These are phyloP conservation scores for Triticum monococcum DNA, from an alignment of 176 grass and related monocot genomes.

Conservation along the genomic window DNA sequence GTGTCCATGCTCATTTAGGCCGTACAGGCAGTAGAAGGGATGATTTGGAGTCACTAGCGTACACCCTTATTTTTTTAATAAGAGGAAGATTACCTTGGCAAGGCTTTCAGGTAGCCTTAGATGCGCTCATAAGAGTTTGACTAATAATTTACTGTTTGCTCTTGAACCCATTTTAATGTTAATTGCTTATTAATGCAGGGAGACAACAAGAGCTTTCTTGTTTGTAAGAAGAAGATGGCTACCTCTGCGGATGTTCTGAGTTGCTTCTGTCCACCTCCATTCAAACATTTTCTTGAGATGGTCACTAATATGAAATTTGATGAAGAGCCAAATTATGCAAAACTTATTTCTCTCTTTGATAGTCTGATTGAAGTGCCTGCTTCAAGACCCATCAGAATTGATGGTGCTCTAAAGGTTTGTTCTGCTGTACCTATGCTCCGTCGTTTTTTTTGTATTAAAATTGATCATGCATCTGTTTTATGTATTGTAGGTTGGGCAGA, in stretches of 20 bases:
- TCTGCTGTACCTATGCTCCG: background rate
- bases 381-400: conserved; percentile 73
- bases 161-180: conserved; percentile 17
- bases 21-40: conserved; percentile 86
- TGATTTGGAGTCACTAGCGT: conserved; percentile 88
- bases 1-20: conserved; percentile 91
- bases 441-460: conserved; percentile 15
- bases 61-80: conserved; percentile 84
- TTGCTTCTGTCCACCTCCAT: conserved; percentile 77
- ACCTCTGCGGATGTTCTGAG: conserved; percentile 66
- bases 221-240: conserved; percentile 93
- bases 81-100: conserved; percentile 92
- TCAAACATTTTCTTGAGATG: conserved; percentile 82
- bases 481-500: conserved; percentile 71
- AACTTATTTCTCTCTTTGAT: conserved; percentile 81
- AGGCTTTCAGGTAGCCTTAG: conserved; percentile 80
- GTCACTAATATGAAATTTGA: conserved; percentile 87
- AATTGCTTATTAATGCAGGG: conserved; percentile 48
- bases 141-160: conserved; percentile 2
- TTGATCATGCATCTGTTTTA: conserved; percentile 7
- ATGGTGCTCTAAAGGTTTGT: conserved; percentile 86
- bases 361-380: conserved; percentile 66
- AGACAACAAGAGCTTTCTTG: conserved; percentile 91
- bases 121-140: conserved; percentile 1
- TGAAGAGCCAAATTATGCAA: conserved; percentile 86